Percentiles rank a stretch among this genome's conserved stretches.
Conservation (phyloP, 2,329 filamentous ascomycete genomes). For the Knufia fluminis region DNA sequence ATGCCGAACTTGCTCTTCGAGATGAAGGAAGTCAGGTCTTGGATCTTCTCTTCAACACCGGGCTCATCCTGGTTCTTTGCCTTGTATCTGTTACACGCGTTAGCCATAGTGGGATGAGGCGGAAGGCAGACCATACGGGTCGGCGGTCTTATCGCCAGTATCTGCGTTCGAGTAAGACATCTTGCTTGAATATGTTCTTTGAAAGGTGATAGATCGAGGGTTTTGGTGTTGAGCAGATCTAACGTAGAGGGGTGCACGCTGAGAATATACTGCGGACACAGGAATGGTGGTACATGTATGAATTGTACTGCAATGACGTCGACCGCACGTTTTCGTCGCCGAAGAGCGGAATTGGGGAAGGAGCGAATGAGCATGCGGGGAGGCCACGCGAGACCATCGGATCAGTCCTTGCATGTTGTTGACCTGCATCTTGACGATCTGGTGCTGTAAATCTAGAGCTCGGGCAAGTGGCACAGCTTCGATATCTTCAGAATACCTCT, state of each 20-base stretch:
- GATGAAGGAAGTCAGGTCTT: constrained; percentile 63
- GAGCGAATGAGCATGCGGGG: background rate
- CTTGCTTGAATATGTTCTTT: constrained; percentile 9
- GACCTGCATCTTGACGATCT: background rate
- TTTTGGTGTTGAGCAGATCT: background rate
- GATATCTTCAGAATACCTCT: background rate
- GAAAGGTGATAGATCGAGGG: background rate
- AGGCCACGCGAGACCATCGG: background rate
- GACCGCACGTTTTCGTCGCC: background rate
- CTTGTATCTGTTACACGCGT: constrained; percentile 65
- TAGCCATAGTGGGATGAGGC: background rate
- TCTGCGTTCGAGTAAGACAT: constrained; percentile 15
- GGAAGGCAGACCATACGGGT: constrained; percentile 10
- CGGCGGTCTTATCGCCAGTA: constrained; percentile 7
- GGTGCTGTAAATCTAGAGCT: background rate
- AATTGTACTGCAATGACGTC: constrained; percentile 4
- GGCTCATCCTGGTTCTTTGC: constrained; percentile 65
- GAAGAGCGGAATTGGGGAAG: background rate
- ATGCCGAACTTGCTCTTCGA: constrained; percentile 71
- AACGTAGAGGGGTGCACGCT: constrained; percentile 2
- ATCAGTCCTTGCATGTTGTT: constrained; percentile 1
- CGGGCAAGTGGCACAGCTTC: background rate
- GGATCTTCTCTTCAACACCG: constrained; percentile 63
- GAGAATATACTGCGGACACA: background rate
- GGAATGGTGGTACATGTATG: background rate